phyloP scores from a whole-genome alignment of 495 filamentous ascomycete genomes.

The Hyaloscypha hepaticicola region DNA sequence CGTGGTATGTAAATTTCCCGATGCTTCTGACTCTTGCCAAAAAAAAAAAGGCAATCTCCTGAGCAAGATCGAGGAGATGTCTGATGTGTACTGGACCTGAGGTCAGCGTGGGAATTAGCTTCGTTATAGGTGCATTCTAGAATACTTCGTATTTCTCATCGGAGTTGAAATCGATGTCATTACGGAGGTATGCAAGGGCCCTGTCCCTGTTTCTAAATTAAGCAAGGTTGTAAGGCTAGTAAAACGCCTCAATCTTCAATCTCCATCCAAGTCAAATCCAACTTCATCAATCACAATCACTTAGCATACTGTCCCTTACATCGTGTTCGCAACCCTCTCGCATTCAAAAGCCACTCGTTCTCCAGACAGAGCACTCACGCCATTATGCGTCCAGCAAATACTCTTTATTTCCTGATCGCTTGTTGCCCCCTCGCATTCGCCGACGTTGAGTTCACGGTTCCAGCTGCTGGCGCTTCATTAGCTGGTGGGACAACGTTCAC shows the following conservation, averaged over 20 bases:
- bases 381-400: constrained; percentile 23
- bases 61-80: too few relatives aligned
- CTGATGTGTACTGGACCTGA: too few relatives aligned
- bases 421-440: constrained; percentile 49
- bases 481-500: constrained; percentile 49
- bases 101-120: too few relatives aligned
- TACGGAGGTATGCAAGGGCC: too few relatives aligned
- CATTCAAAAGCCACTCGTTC: constrained; percentile 31
- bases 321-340: neutral
- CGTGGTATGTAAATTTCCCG: neutral
- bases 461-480: constrained; percentile 47
- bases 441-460: constrained; percentile 55
- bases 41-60: too few relatives aligned
- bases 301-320: neutral
- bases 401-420: constrained; percentile 37
- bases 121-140: too few relatives aligned
- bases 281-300: constrained; percentile 1
- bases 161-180: too few relatives aligned
- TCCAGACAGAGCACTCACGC: neutral
- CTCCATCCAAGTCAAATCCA: neutral
- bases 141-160: too few relatives aligned
- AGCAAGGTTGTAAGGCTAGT: constrained; percentile 2
- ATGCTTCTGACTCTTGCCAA: too few relatives aligned
- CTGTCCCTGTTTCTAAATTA: constrained; percentile 17
- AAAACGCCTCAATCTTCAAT: constrained; percentile 13